Percentiles rank a stretch among this genome's conserved stretches.
Evolutionary conservation across 176 grass and related monocot species (phyloP).

Genomic region (Eleusine coracana): DNA sequence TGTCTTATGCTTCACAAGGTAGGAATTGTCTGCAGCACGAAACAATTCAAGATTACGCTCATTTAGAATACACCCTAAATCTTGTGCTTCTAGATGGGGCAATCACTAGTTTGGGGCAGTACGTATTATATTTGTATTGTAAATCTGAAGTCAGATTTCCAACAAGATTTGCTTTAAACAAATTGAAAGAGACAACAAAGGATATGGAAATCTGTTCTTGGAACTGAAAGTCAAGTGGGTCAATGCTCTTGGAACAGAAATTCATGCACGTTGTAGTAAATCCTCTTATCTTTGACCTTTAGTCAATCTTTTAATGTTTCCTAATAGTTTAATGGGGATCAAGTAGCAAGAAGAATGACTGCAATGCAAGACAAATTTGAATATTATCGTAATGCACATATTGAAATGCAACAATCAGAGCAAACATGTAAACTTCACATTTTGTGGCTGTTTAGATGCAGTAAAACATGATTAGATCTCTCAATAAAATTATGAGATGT

Average conservation of each 20-base stretch:
- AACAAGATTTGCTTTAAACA: neutral
- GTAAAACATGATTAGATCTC: neutral
- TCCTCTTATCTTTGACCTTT: neutral
- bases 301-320: constrained; percentile 6
- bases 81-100: neutral
- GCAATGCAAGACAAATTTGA: neutral
- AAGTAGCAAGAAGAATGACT: constrained; percentile 5
- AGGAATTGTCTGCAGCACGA: constrained; percentile 8
- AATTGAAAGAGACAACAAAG: neutral
- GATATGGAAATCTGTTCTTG: constrained; percentile 2
- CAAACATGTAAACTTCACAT: neutral
- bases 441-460: neutral
- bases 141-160: constrained; percentile 12
- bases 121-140: constrained; percentile 2
- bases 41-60: neutral
- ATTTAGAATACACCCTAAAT: constrained; percentile 17
- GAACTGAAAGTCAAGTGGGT: constrained; percentile 8
- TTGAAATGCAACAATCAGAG: neutral
- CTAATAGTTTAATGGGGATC: constrained; percentile 12
- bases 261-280: neutral
- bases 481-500: neutral
- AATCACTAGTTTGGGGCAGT: neutral
- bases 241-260: constrained; percentile 1
- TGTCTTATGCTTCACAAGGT: constrained; percentile 44
- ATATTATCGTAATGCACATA: neutral